Evolutionary conservation across 306 rosid genomes (phyloP).

Genomic region (Aeschynomene evenia): DNA sequence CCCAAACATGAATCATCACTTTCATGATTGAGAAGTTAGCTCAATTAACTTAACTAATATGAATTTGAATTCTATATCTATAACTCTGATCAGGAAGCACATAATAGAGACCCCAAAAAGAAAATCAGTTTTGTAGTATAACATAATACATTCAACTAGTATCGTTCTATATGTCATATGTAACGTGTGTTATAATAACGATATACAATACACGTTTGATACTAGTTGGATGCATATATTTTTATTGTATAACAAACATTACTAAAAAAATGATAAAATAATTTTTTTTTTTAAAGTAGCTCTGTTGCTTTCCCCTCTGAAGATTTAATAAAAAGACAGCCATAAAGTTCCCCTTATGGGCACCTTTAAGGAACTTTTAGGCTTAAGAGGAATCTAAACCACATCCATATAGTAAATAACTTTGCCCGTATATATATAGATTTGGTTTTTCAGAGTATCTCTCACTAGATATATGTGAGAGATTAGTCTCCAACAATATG

Average conservation of each 20-base stretch:
- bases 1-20: slow-evolving; percentile 31
- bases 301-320: slow-evolving; percentile 24
- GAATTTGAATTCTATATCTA: not conserved
- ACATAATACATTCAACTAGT: too few relatives aligned
- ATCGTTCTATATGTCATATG: too few relatives aligned
- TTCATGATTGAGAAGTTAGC: slow-evolving; percentile 28
- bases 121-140: too few relatives aligned
- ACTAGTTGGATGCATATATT: too few relatives aligned
- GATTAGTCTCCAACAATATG: too few relatives aligned
- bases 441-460: too few relatives aligned
- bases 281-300: not conserved
- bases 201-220: too few relatives aligned
- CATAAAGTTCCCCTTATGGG: not conserved
- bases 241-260: too few relatives aligned
- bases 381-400: not conserved
- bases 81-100: not conserved
- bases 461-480: too few relatives aligned
- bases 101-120: not conserved
- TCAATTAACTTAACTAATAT: slow-evolving; percentile 10
- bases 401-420: not conserved
- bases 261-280: not conserved
- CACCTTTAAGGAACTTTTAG: not conserved
- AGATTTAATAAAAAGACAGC: not conserved
- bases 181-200: too few relatives aligned
- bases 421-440: not conserved